These are phyloP conservation scores for Leccinum obscurum DNA, from an alignment of 768 basidiomycete species.

Conservation along the genomic window DNA sequence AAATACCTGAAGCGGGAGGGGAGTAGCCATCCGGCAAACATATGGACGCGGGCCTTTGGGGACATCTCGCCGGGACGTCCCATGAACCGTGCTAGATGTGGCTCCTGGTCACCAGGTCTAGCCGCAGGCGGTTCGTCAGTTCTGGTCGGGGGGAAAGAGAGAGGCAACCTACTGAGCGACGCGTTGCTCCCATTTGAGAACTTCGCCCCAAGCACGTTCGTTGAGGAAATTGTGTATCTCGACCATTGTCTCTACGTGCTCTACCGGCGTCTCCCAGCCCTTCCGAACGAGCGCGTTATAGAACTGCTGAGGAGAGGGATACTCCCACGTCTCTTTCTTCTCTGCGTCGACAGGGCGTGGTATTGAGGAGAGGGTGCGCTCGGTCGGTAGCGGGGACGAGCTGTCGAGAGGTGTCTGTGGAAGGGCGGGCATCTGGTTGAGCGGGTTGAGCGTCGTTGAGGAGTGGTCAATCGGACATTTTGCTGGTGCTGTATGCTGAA, in stretches of 20 bases:
- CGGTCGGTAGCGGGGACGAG: constrained; percentile 60
- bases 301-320: constrained; percentile 96
- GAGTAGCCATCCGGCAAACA: constrained; percentile 86
- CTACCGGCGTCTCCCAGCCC: constrained; percentile 96
- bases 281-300: constrained; percentile 96
- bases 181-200: constrained; percentile 87
- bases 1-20: constrained; percentile 89
- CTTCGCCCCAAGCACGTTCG: constrained; percentile 95
- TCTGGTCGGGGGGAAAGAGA: background rate
- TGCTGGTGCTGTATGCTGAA: constrained; percentile 42
- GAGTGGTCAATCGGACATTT: constrained; percentile 45
- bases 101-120: constrained; percentile 57
- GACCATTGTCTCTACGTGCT: constrained; percentile 96
- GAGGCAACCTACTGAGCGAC: constrained; percentile 28
- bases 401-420: constrained; percentile 65
- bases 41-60: constrained; percentile 87
- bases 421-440: constrained; percentile 89
- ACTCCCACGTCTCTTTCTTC: constrained; percentile 70
- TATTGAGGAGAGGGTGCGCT: constrained; percentile 81
- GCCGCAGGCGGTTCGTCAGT: constrained; percentile 3
- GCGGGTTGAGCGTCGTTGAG: constrained; percentile 51
- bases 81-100: constrained; percentile 80
- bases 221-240: constrained; percentile 98
- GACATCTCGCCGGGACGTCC: constrained; percentile 92
- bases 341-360: constrained; percentile 54